Percentiles rank a stretch among this genome's conserved stretches.
Evolutionary conservation across 2,329 filamentous ascomycete species (phyloP).

Genomic region (Colletotrichum viniferum): DNA sequence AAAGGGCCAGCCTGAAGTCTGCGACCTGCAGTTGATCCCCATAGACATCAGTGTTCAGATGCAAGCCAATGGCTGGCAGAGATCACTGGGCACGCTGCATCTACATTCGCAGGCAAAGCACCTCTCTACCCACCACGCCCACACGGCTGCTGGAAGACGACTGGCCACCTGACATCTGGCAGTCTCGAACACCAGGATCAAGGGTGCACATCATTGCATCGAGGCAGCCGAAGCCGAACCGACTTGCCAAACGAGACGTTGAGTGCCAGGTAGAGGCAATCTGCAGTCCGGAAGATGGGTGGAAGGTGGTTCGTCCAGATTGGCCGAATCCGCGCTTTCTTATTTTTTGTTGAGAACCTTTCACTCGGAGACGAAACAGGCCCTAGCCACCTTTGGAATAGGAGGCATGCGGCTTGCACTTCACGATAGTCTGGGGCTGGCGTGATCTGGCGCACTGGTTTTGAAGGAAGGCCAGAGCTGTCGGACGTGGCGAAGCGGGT

Average conservation of each 20-base stretch:
- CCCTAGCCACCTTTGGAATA: constrained; percentile 9
- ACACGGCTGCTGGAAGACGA: neutral
- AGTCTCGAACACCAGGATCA: constrained; percentile 1
- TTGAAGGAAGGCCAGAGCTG: neutral
- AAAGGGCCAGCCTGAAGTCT: constrained; percentile 4
- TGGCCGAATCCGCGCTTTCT: neutral
- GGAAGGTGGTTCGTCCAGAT: neutral
- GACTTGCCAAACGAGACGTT: neutral
- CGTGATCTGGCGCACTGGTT: neutral
- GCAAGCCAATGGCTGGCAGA: neutral
- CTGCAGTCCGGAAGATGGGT: neutral
- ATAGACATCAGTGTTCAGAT: neutral
- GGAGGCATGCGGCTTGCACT: constrained; percentile 9
- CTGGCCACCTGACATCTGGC: neutral
- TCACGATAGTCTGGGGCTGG: constrained; percentile 13
- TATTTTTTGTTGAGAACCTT: constrained; percentile 19
- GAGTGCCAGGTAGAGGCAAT: neutral
- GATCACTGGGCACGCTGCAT: neutral
- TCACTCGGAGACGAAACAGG: constrained; percentile 13
- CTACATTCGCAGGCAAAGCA: neutral
- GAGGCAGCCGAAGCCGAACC: neutral
- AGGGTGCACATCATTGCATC: neutral
- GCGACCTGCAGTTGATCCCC: constrained; percentile 5
- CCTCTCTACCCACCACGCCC: neutral
- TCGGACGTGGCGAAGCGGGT: constrained; percentile 6